These are phyloP conservation scores for Castanopsis chinensis DNA, from an alignment of 306 rosid genomes.

Conservation along the genomic window DNA sequence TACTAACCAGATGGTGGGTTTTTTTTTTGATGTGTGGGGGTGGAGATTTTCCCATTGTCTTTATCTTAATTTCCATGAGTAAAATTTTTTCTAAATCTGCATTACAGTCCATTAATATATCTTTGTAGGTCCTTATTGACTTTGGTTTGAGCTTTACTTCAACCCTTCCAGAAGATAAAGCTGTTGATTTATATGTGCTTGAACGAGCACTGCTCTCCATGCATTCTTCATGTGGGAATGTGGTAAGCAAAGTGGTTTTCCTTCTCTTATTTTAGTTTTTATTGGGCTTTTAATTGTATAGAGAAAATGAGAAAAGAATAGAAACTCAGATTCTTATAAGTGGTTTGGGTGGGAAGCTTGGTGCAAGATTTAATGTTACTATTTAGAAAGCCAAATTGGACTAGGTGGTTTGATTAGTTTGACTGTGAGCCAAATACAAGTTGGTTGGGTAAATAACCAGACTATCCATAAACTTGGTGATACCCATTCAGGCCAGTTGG, in stretches of 20 bases:
- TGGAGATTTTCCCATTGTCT: not conserved
- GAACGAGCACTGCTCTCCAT: slow-evolving; percentile 88
- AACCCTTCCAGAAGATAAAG: slow-evolving; percentile 87
- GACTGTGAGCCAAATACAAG: too few relatives aligned
- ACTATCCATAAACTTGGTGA: too few relatives aligned
- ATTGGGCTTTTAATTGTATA: not conserved
- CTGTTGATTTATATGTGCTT: slow-evolving; percentile 85
- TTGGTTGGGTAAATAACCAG: too few relatives aligned
- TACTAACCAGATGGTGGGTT: slow-evolving; percentile 66
- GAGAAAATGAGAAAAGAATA: not conserved
- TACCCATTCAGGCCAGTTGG: too few relatives aligned
- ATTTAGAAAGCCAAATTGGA: too few relatives aligned
- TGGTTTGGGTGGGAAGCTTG: slow-evolving; percentile 3
- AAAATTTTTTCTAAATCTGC: slow-evolving; percentile 18
- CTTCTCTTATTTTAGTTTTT: not conserved
- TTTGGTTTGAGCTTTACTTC: slow-evolving; percentile 91
- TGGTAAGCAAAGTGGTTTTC: slow-evolving; percentile 47
- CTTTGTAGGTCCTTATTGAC: slow-evolving; percentile 71
- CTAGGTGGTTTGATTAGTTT: too few relatives aligned
- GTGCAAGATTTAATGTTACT: not conserved
- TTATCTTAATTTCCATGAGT: not conserved
- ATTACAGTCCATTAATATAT: slow-evolving; percentile 13
- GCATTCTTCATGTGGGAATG: slow-evolving; percentile 92
- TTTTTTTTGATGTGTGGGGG: slow-evolving; percentile 1
- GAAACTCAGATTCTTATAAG: not conserved